Conservation (phyloP, 441 rosid species). For the Bocquillonia castaneifolia region DNA sequence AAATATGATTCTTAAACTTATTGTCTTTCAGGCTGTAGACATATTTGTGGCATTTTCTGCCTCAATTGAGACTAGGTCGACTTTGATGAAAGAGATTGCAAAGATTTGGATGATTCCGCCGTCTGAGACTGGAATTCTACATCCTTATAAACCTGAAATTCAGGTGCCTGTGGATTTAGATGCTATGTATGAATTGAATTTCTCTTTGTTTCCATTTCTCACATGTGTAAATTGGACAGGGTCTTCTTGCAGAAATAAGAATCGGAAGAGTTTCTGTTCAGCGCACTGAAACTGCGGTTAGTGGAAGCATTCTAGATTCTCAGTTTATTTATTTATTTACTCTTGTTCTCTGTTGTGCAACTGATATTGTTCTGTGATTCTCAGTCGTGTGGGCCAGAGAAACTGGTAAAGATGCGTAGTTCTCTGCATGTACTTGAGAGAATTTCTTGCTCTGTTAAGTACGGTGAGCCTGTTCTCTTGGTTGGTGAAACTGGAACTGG, state of each 20-base stretch:
- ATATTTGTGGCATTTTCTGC: constrained; percentile 68
- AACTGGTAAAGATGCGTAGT: constrained; percentile 72
- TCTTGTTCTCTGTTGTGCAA: constrained; percentile 20
- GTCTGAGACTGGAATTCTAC: constrained; percentile 34
- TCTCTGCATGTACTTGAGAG: constrained; percentile 75
- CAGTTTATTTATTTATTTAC: constrained; percentile 14
- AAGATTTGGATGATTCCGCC: constrained; percentile 58
- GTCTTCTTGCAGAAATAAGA: constrained; percentile 41
- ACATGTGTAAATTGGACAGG: constrained; percentile 49
- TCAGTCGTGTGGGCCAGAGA: constrained; percentile 55
- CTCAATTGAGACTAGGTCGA: constrained; percentile 47
- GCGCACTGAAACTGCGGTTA: constrained; percentile 44
- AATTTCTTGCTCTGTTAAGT: constrained; percentile 77
- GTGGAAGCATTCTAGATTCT: constrained; percentile 31
- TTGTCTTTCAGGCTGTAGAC: constrained; percentile 68
- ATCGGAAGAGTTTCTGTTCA: constrained; percentile 77
- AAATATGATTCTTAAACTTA: constrained; percentile 16
- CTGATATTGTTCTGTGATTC: constrained; percentile 21
- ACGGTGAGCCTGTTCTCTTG: constrained; percentile 90
- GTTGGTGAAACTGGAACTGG: constrained; percentile 99
- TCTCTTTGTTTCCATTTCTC: constrained; percentile 17
- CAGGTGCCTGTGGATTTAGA: constrained; percentile 51
- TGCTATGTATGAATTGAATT: constrained; percentile 12
- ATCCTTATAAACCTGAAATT: constrained; percentile 65
- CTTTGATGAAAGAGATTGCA: constrained; percentile 56